Conservation (phyloP, 257 asterid species). For the Cordia subcordata region DNA sequence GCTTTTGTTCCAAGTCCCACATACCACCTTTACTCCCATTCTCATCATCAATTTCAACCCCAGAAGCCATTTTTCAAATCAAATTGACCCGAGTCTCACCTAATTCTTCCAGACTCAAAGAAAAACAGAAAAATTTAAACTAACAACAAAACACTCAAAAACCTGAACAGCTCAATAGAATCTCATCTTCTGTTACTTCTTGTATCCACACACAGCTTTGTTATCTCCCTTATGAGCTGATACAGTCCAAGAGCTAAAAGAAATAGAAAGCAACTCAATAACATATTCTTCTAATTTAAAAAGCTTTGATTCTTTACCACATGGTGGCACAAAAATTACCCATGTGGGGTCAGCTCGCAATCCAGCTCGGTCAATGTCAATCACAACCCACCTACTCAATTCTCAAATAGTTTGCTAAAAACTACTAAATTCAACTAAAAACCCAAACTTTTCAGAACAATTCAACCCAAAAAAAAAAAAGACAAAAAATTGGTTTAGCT, state of each 20-base stretch:
- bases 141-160: not conserved
- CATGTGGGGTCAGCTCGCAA: conserved; percentile 25
- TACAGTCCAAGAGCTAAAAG: conserved; percentile 2
- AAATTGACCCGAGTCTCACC: not conserved
- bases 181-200: not conserved
- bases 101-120: not conserved
- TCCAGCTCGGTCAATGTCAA: conserved; percentile 15
- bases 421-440: conserved; percentile 2
- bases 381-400: conserved; percentile 20
- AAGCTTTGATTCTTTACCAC: conserved; percentile 9
- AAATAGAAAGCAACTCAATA: conserved; percentile 5
- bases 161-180: not conserved
- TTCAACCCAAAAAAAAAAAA: not conserved
- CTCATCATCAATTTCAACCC: conserved; percentile 51
- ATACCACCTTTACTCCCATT: conserved; percentile 67
- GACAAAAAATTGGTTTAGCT: not conserved
- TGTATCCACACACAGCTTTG: not conserved
- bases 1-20: conserved; percentile 98
- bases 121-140: not conserved
- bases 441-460: not conserved
- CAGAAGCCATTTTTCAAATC: conserved; percentile 42
- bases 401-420: conserved; percentile 4
- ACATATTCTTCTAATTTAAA: not conserved
- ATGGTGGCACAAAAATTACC: conserved; percentile 3
- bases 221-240: not conserved